These are phyloP conservation scores for Lepidium aucheri DNA, from an alignment of 345 rosid genomes.

Conservation along the genomic window DNA sequence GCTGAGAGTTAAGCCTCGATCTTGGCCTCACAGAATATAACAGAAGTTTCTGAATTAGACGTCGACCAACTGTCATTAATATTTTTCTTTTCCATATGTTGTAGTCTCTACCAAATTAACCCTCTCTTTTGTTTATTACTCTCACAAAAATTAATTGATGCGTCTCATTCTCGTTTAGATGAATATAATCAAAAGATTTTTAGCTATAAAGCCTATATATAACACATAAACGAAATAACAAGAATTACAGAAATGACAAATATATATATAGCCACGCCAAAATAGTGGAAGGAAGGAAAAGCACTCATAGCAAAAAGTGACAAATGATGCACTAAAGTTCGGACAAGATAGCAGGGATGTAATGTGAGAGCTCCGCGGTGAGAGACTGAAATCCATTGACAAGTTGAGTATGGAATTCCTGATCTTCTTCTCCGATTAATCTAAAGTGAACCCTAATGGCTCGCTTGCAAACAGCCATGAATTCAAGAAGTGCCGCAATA, in stretches of 20 bases:
- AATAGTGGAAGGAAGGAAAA: not conserved
- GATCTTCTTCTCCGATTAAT: conserved; percentile 95
- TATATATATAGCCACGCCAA: not conserved
- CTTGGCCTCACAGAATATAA: too few relatives aligned
- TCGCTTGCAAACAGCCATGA: conserved; percentile 99
- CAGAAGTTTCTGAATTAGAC: too few relatives aligned
- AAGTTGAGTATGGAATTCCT: conserved; percentile 97
- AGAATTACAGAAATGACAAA: not conserved
- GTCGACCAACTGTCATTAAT: too few relatives aligned
- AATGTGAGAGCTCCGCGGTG: conserved; percentile 91
- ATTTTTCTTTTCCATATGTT: too few relatives aligned
- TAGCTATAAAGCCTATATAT: not conserved
- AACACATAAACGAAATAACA: not conserved
- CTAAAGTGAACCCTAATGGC: conserved; percentile 93
- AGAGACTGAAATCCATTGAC: conserved; percentile 99
- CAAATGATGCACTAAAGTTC: conserved; percentile 47
- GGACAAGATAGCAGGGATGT: conserved; percentile 96
- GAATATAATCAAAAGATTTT: not conserved
- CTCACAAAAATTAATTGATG: too few relatives aligned
- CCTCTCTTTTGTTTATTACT: too few relatives aligned
- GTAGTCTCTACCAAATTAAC: too few relatives aligned
- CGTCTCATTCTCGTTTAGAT: too few relatives aligned
- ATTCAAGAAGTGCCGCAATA: conserved; percentile 92
- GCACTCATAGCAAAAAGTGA: not conserved
- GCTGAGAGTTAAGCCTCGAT: too few relatives aligned